Conservation (phyloP, 768 basidiomycete genomes). For the Mycena metata region DNA sequence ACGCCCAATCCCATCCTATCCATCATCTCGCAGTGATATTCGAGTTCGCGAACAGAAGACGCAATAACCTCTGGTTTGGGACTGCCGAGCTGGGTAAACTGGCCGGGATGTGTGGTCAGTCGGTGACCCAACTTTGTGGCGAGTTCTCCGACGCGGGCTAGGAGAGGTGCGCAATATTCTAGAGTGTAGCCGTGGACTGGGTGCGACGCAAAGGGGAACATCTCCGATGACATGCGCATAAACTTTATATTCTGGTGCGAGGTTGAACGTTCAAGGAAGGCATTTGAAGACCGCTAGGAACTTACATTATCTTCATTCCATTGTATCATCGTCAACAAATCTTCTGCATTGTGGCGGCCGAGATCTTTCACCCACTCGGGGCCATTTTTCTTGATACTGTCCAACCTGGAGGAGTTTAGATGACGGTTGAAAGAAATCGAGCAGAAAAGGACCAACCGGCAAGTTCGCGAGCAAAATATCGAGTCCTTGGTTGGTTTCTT, state of each 20-base stretch:
- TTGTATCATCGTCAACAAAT: conserved; percentile 80
- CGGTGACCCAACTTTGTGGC: conserved; percentile 82
- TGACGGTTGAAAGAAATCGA: background rate
- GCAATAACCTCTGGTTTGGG: conserved; percentile 82
- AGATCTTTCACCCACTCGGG: conserved; percentile 87
- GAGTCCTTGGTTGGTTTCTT: conserved; percentile 73
- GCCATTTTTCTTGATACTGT: conserved; percentile 84
- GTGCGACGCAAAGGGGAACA: conserved; percentile 95
- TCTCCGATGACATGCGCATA: conserved; percentile 89
- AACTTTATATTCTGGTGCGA: conserved; percentile 78
- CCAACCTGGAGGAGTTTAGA: conserved; percentile 61
- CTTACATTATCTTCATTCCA: conserved; percentile 92
- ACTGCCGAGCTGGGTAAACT: conserved; percentile 86
- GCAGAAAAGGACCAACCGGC: conserved; percentile 56
- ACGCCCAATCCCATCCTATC: conserved; percentile 84
- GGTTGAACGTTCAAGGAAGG: conserved; percentile 1
- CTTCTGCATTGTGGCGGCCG: conserved; percentile 80
- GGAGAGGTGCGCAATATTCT: conserved; percentile 72
- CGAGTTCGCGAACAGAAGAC: conserved; percentile 83
- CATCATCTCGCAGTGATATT: conserved; percentile 91
- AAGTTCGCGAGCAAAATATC: conserved; percentile 83
- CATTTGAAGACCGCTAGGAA: conserved; percentile 3
- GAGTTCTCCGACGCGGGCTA: conserved; percentile 71
- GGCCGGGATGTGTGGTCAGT: conserved; percentile 90
- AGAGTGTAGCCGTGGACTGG: conserved; percentile 84